phyloP scores from a whole-genome alignment of 768 basidiomycete species.

The Favolaschia claudopus region DNA sequence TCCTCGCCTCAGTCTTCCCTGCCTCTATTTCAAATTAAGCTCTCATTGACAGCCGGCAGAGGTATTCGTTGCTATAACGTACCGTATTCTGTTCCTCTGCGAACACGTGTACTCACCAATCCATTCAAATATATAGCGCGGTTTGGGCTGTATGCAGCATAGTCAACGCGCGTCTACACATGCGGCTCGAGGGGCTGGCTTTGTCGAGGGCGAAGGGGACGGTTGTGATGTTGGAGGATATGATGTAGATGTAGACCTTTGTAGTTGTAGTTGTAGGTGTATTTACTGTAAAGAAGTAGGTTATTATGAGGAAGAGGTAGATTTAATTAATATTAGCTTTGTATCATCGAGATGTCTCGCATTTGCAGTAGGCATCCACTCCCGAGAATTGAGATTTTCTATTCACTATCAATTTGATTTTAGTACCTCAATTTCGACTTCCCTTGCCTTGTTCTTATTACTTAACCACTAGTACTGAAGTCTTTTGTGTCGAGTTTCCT shows the following conservation, averaged over 20 bases:
- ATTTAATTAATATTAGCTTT: not conserved
- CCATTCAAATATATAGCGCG: not conserved
- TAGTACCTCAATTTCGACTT: no score
- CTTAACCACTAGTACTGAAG: not conserved
- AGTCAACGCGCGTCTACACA: slow-evolving; percentile 10
- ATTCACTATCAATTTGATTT: not conserved
- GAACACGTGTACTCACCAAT: not conserved
- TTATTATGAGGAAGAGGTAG: not conserved
- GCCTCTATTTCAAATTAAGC: no score
- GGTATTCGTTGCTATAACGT: slow-evolving; percentile 4
- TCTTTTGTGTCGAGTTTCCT: not conserved
- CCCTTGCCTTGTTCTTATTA: no score
- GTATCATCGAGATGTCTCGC: not conserved
- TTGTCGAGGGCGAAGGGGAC: not conserved
- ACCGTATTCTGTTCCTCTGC: not conserved
- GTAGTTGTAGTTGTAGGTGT: no score
- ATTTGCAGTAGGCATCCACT: not conserved
- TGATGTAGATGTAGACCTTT: no score
- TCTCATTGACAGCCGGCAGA: not conserved
- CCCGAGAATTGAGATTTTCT: not conserved
- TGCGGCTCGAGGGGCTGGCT: slow-evolving; percentile 11
- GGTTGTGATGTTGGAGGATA: not conserved
- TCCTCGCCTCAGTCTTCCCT: no score
- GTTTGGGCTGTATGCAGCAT: slow-evolving; percentile 1
- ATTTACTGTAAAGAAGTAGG: no score